Base-by-base conservation (phyloP, 345 rosid genomes). In the Camelina laxa region DNA sequence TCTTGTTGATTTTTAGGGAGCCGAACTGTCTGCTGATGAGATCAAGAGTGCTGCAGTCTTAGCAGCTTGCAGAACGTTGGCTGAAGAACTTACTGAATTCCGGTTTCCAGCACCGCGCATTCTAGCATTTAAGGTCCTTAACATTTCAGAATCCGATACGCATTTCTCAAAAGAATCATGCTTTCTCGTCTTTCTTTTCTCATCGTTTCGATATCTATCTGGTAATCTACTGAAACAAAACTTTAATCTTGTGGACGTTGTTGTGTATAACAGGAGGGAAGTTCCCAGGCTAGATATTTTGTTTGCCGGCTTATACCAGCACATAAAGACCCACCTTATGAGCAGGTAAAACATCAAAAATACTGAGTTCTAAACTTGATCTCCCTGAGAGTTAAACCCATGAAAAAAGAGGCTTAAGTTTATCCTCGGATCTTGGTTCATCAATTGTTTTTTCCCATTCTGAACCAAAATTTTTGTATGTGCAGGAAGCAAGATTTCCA, bases 301-400 rank as follows among this genome's bases (percentile, higher is more conserved):
- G 90, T 91, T 65, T 87, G 96, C 57, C 86, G 95, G 77, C 82
- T 92, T 81, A 96, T 96, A 75, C 95, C 99, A 13, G 98, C 97
- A 41, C 98, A 92, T 84, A 96, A 92, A 85, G 98, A 96, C 79
- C 97, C 97, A 77, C 96, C 99, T 42, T 96, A 96, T 60, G 96
- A 96, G 60, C 99, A 92, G 93, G 97, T 95, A 55, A 81, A 21
- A 41, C 48, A 78, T 38, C 0, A 2, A 13, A 48, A 22, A 33
- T 4, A 8, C 6, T 9, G 5, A 59, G 42, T 17, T 27, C 22
- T 58, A 16, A 58, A 39, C 21, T 33, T 58, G 15, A 38, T 38
- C 41, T 9, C 20, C 14, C 27, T 15, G 8, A 44, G 17, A 14
- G 48, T 42, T 1, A 42, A n/a, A 6, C 4, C 10, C 20, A 45